Conservation (phyloP, 352 stramenopile species). For the Phytophthora ramorum region DNA sequence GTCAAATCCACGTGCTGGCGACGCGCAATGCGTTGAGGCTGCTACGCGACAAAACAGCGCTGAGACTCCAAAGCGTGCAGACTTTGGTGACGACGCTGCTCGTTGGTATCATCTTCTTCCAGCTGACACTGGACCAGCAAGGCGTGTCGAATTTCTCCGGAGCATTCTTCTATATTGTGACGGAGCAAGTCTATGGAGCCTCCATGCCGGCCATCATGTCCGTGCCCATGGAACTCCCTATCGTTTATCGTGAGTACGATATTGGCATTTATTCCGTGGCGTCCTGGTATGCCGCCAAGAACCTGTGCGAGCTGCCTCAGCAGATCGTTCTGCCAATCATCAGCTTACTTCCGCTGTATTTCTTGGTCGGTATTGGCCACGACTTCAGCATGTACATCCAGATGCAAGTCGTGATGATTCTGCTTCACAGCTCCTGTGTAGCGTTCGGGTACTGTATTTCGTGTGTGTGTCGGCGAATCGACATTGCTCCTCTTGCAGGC, state of each 20-base stretch:
- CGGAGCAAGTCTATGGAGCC: conserved; percentile 53
- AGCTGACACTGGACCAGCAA: conserved; percentile 47
- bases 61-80: conserved; percentile 44
- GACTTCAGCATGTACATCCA: conserved; percentile 48
- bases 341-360: conserved; percentile 52
- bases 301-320: conserved; percentile 56
- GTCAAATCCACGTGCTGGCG: conserved; percentile 50
- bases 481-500: conserved; percentile 50
- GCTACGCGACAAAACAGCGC: conserved; percentile 50
- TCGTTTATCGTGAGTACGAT: conserved; percentile 57
- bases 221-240: conserved; percentile 58
- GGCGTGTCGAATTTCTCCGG: conserved; percentile 60
- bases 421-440: conserved; percentile 47
- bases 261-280: conserved; percentile 51
- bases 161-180: conserved; percentile 65
- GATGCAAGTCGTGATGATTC: conserved; percentile 51
- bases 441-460: conserved; percentile 59
- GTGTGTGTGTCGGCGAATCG: conserved; percentile 43
- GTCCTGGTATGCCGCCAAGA: conserved; percentile 63
- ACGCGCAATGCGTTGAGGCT: conserved; percentile 50
- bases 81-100: conserved; percentile 52
- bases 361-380: conserved; percentile 53
- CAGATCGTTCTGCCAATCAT: conserved; percentile 58
- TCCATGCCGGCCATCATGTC: conserved; percentile 51
- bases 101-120: conserved; percentile 60